These are phyloP conservation scores for Globisporangium radiosum DNA, from an alignment of 352 stramenopile genomes.

Conservation along the genomic window DNA sequence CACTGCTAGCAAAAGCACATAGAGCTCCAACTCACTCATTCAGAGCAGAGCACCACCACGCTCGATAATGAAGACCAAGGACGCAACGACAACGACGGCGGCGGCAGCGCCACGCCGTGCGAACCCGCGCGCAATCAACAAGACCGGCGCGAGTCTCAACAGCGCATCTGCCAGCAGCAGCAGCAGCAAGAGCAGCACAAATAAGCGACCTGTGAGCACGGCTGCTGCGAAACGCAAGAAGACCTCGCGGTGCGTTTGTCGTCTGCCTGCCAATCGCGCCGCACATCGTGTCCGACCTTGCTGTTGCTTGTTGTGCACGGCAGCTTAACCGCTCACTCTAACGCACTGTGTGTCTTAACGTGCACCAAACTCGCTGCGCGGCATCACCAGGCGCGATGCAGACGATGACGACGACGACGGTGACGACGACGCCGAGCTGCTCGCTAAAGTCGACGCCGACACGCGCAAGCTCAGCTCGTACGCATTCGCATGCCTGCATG, in stretches of 20 bases:
- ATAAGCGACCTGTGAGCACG: background rate
- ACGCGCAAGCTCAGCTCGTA: conserved; percentile 27
- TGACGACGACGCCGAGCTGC: conserved; percentile 26
- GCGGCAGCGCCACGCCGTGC: conserved; percentile 1
- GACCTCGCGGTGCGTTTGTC: background rate
- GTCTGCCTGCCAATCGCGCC: background rate
- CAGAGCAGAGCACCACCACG: background rate
- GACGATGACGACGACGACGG: conserved; percentile 13
- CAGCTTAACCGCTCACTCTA: background rate
- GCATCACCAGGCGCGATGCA: background rate
- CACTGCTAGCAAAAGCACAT: too few relatives aligned
- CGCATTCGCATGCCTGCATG: background rate
- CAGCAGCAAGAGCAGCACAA: background rate
- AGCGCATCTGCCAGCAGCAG: background rate
- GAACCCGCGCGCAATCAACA: conserved; percentile 6
- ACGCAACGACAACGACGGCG: background rate
- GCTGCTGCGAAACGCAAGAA: conserved; percentile 9
- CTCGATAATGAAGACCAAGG: background rate
- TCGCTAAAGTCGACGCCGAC: conserved; percentile 38
- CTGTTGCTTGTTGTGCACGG: background rate
- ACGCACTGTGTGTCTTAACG: background rate
- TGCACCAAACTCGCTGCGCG: background rate
- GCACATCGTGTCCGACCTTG: background rate
- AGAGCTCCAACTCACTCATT: too few relatives aligned
- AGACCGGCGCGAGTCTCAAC: conserved; percentile 7